A percentile compares a stretch with the other conserved stretches of the same genome.
These are phyloP conservation scores for Heracleum sosnowskyi DNA, from an alignment of 129 eudicot species.

Conservation along the genomic window DNA sequence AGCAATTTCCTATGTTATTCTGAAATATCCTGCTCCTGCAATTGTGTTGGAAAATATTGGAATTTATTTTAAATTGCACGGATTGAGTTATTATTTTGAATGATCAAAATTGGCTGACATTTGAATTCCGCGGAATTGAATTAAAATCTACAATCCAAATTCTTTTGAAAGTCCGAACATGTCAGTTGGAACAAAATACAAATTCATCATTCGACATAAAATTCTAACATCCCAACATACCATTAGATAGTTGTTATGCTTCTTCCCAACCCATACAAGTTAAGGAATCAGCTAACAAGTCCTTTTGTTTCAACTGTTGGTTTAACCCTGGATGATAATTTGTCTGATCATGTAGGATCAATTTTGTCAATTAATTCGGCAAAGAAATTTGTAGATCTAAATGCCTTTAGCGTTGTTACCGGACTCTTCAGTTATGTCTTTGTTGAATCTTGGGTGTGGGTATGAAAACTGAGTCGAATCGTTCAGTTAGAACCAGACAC, in stretches of 20 bases:
- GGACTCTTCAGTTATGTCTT: background rate
- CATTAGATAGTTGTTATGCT: no score
- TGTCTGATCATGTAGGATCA: background rate
- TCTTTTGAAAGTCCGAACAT: no score
- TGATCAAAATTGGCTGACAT: no score
- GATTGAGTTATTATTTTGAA: no score
- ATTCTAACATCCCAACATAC: no score
- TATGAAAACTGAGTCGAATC: background rate
- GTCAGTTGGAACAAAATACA: no score
- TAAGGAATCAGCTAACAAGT: background rate
- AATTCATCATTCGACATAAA: no score
- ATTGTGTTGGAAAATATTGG: no score
- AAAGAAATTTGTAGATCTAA: background rate
- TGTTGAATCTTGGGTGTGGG: background rate
- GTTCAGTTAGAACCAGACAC: background rate
- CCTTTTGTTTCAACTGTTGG: background rate
- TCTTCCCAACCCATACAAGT: no score
- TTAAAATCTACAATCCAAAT: no score
- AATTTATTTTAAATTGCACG: background rate
- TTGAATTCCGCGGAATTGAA: no score
- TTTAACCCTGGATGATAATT: background rate
- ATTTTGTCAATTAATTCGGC: background rate
- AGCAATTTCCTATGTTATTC: background rate
- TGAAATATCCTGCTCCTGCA: no score
- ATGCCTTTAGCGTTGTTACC: background rate